Conservation (phyloP, 306 rosid genomes). For the Casuarina cunninghamiana region DNA sequence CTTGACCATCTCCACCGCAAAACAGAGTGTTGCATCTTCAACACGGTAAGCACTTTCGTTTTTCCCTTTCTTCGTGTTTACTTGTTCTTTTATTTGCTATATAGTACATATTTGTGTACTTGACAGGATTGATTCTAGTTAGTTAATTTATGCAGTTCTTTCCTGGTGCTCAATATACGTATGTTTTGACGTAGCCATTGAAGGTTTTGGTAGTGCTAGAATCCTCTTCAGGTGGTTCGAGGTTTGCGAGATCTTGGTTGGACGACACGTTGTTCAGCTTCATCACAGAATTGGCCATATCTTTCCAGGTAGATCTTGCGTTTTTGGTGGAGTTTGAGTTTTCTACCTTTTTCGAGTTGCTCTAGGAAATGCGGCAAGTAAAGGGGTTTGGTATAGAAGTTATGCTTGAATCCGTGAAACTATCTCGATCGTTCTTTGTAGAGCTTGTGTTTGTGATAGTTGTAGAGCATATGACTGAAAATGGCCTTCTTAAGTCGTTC, state of each 20-base stretch:
- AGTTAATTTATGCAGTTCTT: not conserved
- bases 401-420: too few relatives aligned
- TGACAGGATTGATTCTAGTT: not conserved
- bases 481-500: too few relatives aligned
- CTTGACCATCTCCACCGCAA: conserved; percentile 18
- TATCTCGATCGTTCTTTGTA: too few relatives aligned
- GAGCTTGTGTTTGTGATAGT: too few relatives aligned
- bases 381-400: not conserved
- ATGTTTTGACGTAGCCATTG: not conserved
- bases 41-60: conserved; percentile 10
- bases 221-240: not conserved
- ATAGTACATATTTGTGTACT: not conserved
- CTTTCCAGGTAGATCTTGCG: not conserved
- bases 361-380: not conserved
- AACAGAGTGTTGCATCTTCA: conserved; percentile 6
- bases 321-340: not conserved
- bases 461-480: too few relatives aligned
- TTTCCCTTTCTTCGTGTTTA: not conserved
- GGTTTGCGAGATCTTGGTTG: not conserved
- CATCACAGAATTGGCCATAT: not conserved
- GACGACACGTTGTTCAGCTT: not conserved
- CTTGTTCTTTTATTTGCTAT: not conserved
- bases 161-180: not conserved
- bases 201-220: too few relatives aligned
- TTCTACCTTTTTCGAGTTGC: not conserved